Conservation (phyloP, 2,329 filamentous ascomycete genomes). For the Xylaria sp. region DNA sequence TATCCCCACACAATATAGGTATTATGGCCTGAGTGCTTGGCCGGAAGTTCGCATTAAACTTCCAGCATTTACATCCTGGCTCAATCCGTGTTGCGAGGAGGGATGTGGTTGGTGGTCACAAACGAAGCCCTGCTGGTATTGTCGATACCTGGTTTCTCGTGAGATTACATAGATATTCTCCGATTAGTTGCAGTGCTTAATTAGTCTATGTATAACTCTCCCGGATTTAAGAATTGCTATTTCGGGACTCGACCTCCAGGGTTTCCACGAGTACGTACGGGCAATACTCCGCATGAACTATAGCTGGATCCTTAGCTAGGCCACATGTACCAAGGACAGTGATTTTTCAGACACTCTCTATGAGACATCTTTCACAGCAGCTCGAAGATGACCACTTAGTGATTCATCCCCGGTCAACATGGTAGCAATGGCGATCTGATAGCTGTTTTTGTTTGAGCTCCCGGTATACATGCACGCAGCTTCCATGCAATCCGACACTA, state of each 20-base stretch:
- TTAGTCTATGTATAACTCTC: background rate
- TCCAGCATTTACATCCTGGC: slow-evolving; percentile 4
- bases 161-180: slow-evolving; percentile 18
- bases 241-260: slow-evolving; percentile 7
- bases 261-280: background rate
- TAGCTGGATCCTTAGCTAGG: background rate
- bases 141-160: slow-evolving; percentile 14
- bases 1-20: slow-evolving; percentile 12
- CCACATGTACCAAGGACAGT: background rate
- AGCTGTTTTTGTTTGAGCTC: slow-evolving; percentile 5
- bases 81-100: background rate
- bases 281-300: background rate
- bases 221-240: slow-evolving; percentile 29
- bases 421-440: slow-evolving; percentile 15
- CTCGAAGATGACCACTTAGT: slow-evolving; percentile 17
- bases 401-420: slow-evolving; percentile 13
- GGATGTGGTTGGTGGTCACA: slow-evolving; percentile 8
- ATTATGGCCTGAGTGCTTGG: slow-evolving; percentile 2
- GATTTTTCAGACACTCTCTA: background rate
- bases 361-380: slow-evolving; percentile 1
- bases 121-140: slow-evolving; percentile 1
- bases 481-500: slow-evolving; percentile 23
- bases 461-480: background rate
- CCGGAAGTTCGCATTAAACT: slow-evolving; percentile 17
- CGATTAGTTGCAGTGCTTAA: slow-evolving; percentile 14